phyloP scores from a whole-genome alignment of 1,284 basidiomycete genomes.

The Ceratobasidium sp. region DNA sequence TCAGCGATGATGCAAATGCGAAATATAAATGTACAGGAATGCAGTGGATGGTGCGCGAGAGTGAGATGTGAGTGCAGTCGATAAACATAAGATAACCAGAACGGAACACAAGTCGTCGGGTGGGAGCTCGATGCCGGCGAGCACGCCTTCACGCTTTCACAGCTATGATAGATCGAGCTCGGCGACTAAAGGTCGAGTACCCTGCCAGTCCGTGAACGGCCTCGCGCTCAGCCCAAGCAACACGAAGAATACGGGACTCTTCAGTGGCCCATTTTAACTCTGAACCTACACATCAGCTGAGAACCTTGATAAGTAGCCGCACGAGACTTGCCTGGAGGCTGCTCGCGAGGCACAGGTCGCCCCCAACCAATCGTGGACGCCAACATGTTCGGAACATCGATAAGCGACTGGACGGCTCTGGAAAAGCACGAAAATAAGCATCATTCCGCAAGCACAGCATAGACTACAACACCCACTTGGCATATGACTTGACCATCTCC shows the following conservation, averaged over 20 bases:
- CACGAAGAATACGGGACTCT: conserved; percentile 37
- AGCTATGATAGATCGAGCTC: conserved; percentile 21
- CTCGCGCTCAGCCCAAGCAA: conserved; percentile 27
- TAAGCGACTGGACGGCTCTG: conserved; percentile 22
- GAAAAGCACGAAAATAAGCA: neutral
- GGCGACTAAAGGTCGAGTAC: conserved; percentile 33
- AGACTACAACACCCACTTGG: conserved; percentile 3
- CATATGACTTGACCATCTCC: conserved; percentile 33
- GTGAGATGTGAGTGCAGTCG: conserved; percentile 1
- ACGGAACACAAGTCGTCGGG: conserved; percentile 1
- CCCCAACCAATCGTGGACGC: conserved; percentile 7
- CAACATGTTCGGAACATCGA: conserved; percentile 30
- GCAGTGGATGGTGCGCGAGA: neutral
- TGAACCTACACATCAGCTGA: neutral
- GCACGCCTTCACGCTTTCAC: conserved; percentile 16
- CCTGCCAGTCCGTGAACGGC: conserved; percentile 33
- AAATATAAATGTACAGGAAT: conserved; percentile 34
- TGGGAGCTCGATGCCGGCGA: neutral
- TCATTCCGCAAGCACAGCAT: neutral
- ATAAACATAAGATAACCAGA: conserved; percentile 12
- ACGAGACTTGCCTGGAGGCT: conserved; percentile 21
- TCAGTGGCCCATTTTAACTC: conserved; percentile 29
- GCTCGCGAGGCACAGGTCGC: conserved; percentile 37
- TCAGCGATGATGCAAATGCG: neutral
- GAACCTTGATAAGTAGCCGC: neutral